Base-by-base conservation (phyloP, 2,329 filamentous ascomycete species). In the Fusarium humuli region DNA sequence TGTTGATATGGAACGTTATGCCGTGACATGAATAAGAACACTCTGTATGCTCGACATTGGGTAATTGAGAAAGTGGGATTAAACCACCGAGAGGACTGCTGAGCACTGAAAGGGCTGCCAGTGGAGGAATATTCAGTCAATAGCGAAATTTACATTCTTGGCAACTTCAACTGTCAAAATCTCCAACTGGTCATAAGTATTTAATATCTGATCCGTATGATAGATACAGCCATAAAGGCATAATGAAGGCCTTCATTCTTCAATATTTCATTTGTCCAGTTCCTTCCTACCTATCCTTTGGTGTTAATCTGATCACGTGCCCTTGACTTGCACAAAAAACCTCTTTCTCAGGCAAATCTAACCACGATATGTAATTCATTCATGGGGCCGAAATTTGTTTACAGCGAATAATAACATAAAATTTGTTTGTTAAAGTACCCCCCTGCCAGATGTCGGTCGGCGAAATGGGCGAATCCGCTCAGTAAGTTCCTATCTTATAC, bases 381-480 rank as follows among this genome's bases (percentile, higher is more conserved):
- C 11, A 27, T 42, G 23, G 23, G 9, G 7, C 34, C 23, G 41
- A 42, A 42, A 42, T 5, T 29, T 18, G 18, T 22, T 22, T 53
- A 18, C 49, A 14, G 14, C 48, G 23, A 27, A 48, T 22, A 25
- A 29, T 23, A 44, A 14, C 23, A 44, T 27, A 34, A n/a, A 29
- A n/a, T 22, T 27, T 12, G 23, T 27, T n/a, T 27, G 9, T 27
- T 10, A 3, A 40, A 14, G 30, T 2, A 40, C 16, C 10, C 29
- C 29, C 3, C 22, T 22, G 7, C 22, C 40, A 30, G 40, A 76
- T 76, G 74, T 71, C 61, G 6, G 55, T 67, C 23, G 59, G 49
- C n/a, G 61, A 59, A 8, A 61, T 45, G 53, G 69, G 65, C 45
- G 69, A 69, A 27, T 73, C 73, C 20, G 57, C 64, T 54, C 74